phyloP scores from a whole-genome alignment of 192 early-diverging fungal genomes.

The Coemansia sp. region DNA sequence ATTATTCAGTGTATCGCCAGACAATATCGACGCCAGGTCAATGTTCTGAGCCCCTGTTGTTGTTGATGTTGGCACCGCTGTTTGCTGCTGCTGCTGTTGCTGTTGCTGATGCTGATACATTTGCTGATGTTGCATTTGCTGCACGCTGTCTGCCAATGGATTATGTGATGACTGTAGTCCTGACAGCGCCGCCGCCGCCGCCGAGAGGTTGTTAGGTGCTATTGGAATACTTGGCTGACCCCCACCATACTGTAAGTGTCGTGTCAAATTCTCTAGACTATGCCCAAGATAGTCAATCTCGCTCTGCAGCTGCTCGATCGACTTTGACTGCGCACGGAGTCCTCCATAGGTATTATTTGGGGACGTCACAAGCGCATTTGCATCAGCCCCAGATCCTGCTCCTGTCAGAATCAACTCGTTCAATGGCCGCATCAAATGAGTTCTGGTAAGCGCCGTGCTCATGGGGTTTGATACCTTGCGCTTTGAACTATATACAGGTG shows the following conservation, averaged over 20 bases:
- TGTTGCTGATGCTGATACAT: not conserved
- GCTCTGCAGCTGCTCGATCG: slow-evolving; percentile 35
- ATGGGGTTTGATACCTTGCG: slow-evolving; percentile 22
- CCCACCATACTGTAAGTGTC: slow-evolving; percentile 17
- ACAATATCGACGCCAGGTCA: slow-evolving; percentile 11
- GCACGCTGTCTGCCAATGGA: not conserved
- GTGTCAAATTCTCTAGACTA: slow-evolving; percentile 30
- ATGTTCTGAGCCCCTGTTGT: not conserved
- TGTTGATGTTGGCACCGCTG: not conserved
- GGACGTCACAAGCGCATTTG: slow-evolving; percentile 12
- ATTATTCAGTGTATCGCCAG: slow-evolving; percentile 3
- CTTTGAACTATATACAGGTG: slow-evolving; percentile 11
- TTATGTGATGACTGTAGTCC: not conserved
- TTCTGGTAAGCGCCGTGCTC: slow-evolving; percentile 33
- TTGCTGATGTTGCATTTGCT: not conserved
- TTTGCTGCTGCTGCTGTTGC: not conserved
- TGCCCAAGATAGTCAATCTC: slow-evolving; percentile 23
- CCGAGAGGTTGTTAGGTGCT: not conserved
- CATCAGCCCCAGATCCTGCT: not conserved
- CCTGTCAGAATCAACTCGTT: not conserved
- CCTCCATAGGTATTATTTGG: slow-evolving; percentile 7
- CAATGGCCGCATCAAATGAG: slow-evolving; percentile 16
- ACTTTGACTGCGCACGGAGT: slow-evolving; percentile 24
- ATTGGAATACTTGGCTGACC: not conserved
- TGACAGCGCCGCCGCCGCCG: not conserved